Base-by-base conservation (phyloP, 1,284 basidiomycete species). In the Ganoderma sinense region DNA sequence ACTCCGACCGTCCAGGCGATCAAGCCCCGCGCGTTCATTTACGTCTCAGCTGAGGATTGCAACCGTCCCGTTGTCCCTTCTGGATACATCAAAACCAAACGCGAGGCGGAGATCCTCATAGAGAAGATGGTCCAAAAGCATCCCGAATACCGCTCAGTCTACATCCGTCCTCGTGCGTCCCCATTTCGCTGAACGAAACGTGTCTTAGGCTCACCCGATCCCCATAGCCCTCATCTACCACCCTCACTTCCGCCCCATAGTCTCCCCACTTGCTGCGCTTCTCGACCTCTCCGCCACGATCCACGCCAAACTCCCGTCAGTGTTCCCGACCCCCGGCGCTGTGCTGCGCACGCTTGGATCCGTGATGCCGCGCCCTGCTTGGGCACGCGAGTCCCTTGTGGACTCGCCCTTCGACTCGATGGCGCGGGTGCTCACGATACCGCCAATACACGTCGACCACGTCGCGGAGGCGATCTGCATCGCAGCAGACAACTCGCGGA, bases 381-480 rank as follows among this genome's bases (percentile, higher is more conserved):
- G 80, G 55, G 68, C 76, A 48, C 56, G 65, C 51, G 70, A 73
- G 68, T 74, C 76, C 63, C 79, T 77, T 23, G 75, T 78, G n/a
- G 75, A 82, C 43, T 89, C 90, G 31, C 78, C 87, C 13, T 80
- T 91, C 39, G 86, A 91, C 45, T 91, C 94, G 1, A 82, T 98
- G 40, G 90, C 94, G 4, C 91, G 93, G 67, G 90, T 93, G 29
- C 80, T 97, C 69, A 88, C 88, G 14, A 92, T 93, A 65, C 95
- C 93, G 33, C 97, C 98, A 0, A 90, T 99, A 61, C 97, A 99
- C 78, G 95, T 98, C 33, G 97, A 99, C 76, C 96, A 97, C 70
- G 96, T 99, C 48, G 97, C 94, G 1, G 90, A 93, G 75, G 96
- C 97, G 0, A 89, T 96, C 11, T 91, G 91, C 72, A 81, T 84